phyloP scores from a whole-genome alignment of 2,329 filamentous ascomycete species.

The Diaporthe vaccinii region DNA sequence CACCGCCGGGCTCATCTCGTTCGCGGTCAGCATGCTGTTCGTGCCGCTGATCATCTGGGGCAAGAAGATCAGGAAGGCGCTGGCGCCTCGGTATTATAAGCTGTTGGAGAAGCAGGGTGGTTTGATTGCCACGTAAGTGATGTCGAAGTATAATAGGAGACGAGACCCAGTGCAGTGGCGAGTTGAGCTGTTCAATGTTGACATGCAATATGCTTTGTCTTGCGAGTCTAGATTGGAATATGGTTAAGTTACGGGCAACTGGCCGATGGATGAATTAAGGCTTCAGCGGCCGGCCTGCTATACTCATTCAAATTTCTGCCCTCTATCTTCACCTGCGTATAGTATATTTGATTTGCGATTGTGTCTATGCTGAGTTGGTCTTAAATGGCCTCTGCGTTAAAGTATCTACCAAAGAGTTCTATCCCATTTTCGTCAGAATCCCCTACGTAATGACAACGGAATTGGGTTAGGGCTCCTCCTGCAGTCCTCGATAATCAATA shows the following conservation, averaged over 20 bases:
- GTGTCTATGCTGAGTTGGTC: neutral
- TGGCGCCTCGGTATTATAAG: constrained; percentile 7
- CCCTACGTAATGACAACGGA: neutral
- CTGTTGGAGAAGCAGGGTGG: constrained; percentile 11
- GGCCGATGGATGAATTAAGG: neutral
- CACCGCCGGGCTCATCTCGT: neutral
- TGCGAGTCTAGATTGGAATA: neutral
- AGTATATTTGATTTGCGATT: neutral
- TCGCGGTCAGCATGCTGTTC: constrained; percentile 3
- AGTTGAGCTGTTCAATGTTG: neutral
- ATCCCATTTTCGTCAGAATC: neutral
- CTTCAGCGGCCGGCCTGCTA: neutral
- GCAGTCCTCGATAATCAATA: neutral
- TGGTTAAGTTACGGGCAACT: neutral
- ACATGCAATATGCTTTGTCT: neutral
- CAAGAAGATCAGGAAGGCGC: constrained; percentile 11
- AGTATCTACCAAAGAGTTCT: neutral
- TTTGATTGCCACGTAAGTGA: neutral
- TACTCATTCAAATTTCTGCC: neutral
- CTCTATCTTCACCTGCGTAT: neutral
- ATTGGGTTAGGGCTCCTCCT: neutral
- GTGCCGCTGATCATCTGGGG: constrained; percentile 25
- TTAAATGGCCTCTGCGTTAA: neutral
- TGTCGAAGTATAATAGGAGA: neutral
- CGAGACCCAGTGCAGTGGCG: neutral